Base-by-base conservation (phyloP, 2,329 filamentous ascomycete species). In the Ambrosiella cleistominuta region DNA sequence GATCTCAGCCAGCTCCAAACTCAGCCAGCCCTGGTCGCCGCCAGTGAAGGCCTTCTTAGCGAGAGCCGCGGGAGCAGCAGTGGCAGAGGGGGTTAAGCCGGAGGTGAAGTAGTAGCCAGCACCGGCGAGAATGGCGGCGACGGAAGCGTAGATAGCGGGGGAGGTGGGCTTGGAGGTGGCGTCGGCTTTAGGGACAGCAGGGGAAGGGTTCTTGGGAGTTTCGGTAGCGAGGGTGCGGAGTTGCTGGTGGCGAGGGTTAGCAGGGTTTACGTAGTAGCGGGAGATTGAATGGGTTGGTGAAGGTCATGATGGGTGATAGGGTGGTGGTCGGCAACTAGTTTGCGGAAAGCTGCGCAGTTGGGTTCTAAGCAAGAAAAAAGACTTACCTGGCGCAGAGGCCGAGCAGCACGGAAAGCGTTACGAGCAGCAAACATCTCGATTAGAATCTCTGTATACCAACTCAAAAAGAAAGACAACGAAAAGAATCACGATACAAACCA, bases 21-120 rank as follows among this genome's bases (percentile, higher is more conserved):
- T 82, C 63, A 96, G 70, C 72, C 89, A 97, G 64, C 88, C 90
- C 72, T 96, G 89, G 62, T 95, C 88, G 63, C 88, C 88, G 64
- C 91, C 90, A 39, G 79, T 86, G 70, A 97, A 76, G 27, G 76
- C 70, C 68, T 73, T 72, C 35, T 67, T 65, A 52, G 64, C 52
- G 56, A 71, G 74, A 42, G 71, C 74, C 64, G 77, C 68, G 63
- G 71, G 74, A 40, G 71, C 74, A 64, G 77, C 76, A 47, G 70
- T 74, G 66, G 81, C 83, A 64, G 77, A 75, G 57, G 74, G 78
- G 12, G 77, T 69, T 58, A 65, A 72, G 74, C 72, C 70, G 72
- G 27, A 27, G 27, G 70, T 73, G 70, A 77, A 82, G 70, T 77
- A 83, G 68, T 75, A 77, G 56, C 70, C 78, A 39, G 71, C 77